Evolutionary conservation across 768 basidiomycete genomes (phyloP), one percentile per base, ranked within the genome.

Genomic region (Rhizopogon sp.): DNA sequence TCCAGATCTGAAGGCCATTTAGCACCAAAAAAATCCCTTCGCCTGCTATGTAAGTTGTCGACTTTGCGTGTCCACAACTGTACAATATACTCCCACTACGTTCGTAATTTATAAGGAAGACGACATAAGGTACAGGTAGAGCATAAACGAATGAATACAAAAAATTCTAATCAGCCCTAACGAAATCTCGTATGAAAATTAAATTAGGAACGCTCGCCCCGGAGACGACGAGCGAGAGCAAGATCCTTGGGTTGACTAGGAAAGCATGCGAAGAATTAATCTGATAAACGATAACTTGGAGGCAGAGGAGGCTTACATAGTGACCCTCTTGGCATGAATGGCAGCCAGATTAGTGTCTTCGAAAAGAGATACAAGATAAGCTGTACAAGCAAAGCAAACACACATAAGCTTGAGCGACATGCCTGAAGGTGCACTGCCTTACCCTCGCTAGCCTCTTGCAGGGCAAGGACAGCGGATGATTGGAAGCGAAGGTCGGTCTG

Each of bases 401-500:
- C 84, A 10, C 20, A 28, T 43, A 5, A 43, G 35, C 35, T 11
- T 4, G 10, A 37, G 13, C 13, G 35, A 37, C 35, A 37, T 25
- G 35, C 35, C 11, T 5, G 11, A 37, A 37, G 35, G 9, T 13
- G 35, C 2, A 37, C 11, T 3, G 11, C 13, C 11, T 37, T 37
- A 37, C 35, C 84, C 76, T 92, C 88, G 52, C 85, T 83, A 31
- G 87, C 88, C 74, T 90, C 88, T 70, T 90, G 88, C 31, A 90
- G 81, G 54, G 88, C 87, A 78, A 85, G 84, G 56, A 90, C 85
- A 55, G 88, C 88, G 9, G 87, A 89, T 8, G 89, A 90, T 78
- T 90, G 88, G 87, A 92, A 90, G 60, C 90, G 87, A 46, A 91
- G 76, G 62, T 86, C 84, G 58, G 84, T 85, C 86, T 85, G 51